Percentiles rank a stretch among this genome's conserved stretches.
phyloP scores from a whole-genome alignment of 2,329 filamentous ascomycete species.

The Simplicillium aogashimaense region DNA sequence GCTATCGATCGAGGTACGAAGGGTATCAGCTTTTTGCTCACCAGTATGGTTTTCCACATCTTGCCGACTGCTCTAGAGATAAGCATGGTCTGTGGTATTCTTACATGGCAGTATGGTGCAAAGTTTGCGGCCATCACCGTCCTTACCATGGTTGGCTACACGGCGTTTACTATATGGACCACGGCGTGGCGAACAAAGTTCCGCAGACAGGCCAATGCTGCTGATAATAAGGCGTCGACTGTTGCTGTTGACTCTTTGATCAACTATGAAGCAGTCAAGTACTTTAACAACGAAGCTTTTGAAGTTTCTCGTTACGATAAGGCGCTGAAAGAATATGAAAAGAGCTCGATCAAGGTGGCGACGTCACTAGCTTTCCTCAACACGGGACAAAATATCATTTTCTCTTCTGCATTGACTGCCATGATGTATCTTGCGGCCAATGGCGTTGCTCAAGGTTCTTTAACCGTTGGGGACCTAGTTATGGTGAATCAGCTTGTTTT shows the following conservation, averaged over 20 bases:
- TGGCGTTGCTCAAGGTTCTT: slow-evolving; percentile 68
- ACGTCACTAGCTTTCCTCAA: slow-evolving; percentile 91
- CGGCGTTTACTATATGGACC: slow-evolving; percentile 93
- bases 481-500: slow-evolving; percentile 99
- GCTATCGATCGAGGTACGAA: slow-evolving; percentile 97
- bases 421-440: slow-evolving; percentile 98
- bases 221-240: slow-evolving; percentile 90
- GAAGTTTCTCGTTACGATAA: slow-evolving; percentile 86
- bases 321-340: slow-evolving; percentile 77
- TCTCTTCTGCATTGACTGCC: slow-evolving; percentile 80
- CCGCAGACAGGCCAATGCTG: slow-evolving; percentile 86
- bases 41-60: slow-evolving; percentile 97
- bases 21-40: slow-evolving; percentile 93
- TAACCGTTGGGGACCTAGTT: slow-evolving; percentile 92
- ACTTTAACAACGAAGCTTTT: slow-evolving; percentile 98
- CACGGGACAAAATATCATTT: slow-evolving; percentile 93
- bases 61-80: slow-evolving; percentile 92
- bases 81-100: slow-evolving; percentile 85
- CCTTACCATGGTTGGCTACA: slow-evolving; percentile 85
- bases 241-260: slow-evolving; percentile 94
- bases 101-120: slow-evolving; percentile 90
- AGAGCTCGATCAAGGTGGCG: slow-evolving; percentile 91
- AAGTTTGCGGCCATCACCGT: slow-evolving; percentile 88
- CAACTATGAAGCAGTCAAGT: slow-evolving; percentile 98
- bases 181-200: slow-evolving; percentile 98